These are phyloP conservation scores for Russula vinacea DNA, from an alignment of 768 basidiomycete species.

Conservation along the genomic window DNA sequence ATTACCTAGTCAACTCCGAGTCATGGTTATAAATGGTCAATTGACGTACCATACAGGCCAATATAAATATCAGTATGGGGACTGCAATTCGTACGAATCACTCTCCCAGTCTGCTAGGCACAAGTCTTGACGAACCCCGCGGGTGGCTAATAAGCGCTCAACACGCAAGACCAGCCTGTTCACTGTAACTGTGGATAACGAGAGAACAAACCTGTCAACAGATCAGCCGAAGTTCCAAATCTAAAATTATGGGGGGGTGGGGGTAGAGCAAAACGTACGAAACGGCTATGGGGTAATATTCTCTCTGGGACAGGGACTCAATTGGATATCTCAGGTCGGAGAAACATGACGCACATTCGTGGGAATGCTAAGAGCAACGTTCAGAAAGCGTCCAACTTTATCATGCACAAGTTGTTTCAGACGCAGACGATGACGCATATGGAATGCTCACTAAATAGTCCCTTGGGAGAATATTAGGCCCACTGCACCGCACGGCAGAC, in stretches of 20 bases:
- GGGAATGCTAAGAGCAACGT: conserved; percentile 22
- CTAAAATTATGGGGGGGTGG: not conserved
- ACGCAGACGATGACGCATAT: not conserved
- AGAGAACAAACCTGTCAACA: conserved; percentile 15
- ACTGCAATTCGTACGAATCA: conserved; percentile 20
- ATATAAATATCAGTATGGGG: not conserved
- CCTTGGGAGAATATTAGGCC: conserved; percentile 2
- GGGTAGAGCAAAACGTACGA: conserved; percentile 9
- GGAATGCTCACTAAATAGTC: conserved; percentile 14
- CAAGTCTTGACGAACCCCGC: conserved; percentile 1
- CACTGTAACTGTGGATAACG: conserved; percentile 16
- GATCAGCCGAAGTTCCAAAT: not conserved
- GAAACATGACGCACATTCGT: not conserved
- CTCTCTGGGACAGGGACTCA: conserved; percentile 9
- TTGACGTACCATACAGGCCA: not conserved
- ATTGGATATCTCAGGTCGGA: not conserved
- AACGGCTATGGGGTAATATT: conserved; percentile 20
- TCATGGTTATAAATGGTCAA: not conserved
- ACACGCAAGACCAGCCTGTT: conserved; percentile 24
- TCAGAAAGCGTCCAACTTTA: conserved; percentile 24
- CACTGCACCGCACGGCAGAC: not conserved
- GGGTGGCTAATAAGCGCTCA: conserved; percentile 13
- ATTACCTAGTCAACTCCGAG: not conserved
- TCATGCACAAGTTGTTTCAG: not conserved
- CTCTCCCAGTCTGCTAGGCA: conserved; percentile 3